Conservation (phyloP, 257 asterid genomes). For the Solanum okadae region DNA sequence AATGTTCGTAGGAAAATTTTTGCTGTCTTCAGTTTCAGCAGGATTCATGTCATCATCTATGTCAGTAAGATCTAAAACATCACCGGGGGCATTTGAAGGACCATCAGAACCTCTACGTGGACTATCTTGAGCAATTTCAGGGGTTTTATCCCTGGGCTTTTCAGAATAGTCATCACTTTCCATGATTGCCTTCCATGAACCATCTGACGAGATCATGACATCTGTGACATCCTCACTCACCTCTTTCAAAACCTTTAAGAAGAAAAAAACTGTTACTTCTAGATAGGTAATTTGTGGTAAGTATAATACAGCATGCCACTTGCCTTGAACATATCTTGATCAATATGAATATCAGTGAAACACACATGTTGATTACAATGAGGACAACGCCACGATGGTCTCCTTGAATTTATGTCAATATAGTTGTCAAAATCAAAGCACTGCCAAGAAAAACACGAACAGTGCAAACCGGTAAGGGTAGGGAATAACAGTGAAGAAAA, state of each 20-base stretch:
- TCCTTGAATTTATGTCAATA: slow-evolving; percentile 65
- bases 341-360: slow-evolving; percentile 80
- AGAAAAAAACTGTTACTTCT: slow-evolving; percentile 1
- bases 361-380: slow-evolving; percentile 71
- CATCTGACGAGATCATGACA: slow-evolving; percentile 58
- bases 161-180: slow-evolving; percentile 36
- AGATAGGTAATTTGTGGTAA: neutral
- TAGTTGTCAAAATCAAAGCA: slow-evolving; percentile 86
- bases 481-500: neutral
- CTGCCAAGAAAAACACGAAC: slow-evolving; percentile 18
- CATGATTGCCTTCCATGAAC: slow-evolving; percentile 60
- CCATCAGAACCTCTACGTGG: slow-evolving; percentile 18
- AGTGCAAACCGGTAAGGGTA: neutral
- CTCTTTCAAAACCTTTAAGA: slow-evolving; percentile 59
- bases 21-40: slow-evolving; percentile 30
- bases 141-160: slow-evolving; percentile 26
- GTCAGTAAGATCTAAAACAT: slow-evolving; percentile 55
- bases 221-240: slow-evolving; percentile 44
- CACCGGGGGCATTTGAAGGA: slow-evolving; percentile 9
- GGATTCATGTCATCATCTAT: slow-evolving; percentile 34
- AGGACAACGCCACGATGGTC: slow-evolving; percentile 97
- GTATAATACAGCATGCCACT: slow-evolving; percentile 21
- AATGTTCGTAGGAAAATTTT: slow-evolving; percentile 9
- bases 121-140: slow-evolving; percentile 12
- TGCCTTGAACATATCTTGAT: slow-evolving; percentile 75